phyloP scores from a whole-genome alignment of 1,139 yeast genomes.

The Debaryomyces udenii region DNA sequence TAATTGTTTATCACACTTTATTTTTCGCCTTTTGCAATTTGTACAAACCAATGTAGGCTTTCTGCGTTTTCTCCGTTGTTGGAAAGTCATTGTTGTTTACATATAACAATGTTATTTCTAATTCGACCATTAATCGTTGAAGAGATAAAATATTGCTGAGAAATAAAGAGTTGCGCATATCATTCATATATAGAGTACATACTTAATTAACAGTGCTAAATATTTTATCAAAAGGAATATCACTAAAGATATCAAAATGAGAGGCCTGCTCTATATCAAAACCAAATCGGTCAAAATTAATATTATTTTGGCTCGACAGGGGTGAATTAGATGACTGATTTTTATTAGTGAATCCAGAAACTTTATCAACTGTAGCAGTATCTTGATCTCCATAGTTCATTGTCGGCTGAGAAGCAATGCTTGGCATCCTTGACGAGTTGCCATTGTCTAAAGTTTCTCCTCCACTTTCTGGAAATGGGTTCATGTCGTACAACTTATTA shows the following conservation, averaged over 20 bases:
- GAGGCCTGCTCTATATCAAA: constrained; percentile 20
- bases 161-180: too few species aligned
- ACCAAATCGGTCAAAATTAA: constrained; percentile 16
- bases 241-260: constrained; percentile 29
- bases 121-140: too few species aligned
- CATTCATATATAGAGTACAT: too few species aligned
- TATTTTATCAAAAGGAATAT: constrained; percentile 25
- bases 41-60: constrained; percentile 32
- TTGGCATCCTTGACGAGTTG: not conserved
- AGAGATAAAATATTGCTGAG: too few species aligned
- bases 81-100: not conserved
- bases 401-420: not conserved
- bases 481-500: constrained; percentile 4
- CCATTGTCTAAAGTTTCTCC: not conserved
- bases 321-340: not conserved
- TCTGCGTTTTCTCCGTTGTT: constrained; percentile 21
- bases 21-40: constrained; percentile 32
- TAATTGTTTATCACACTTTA: constrained; percentile 31
- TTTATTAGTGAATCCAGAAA: not conserved
- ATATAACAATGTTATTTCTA: not conserved
- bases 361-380: too few species aligned
- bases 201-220: constrained; percentile 11
- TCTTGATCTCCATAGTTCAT: not conserved
- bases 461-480: not conserved
- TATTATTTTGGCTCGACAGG: constrained; percentile 3